Evolutionary conservation across 108 stramenopile genomes (phyloP), one percentile per base, ranked within the genome.

Genomic region (Cyclotella choctawhatcheeana): DNA sequence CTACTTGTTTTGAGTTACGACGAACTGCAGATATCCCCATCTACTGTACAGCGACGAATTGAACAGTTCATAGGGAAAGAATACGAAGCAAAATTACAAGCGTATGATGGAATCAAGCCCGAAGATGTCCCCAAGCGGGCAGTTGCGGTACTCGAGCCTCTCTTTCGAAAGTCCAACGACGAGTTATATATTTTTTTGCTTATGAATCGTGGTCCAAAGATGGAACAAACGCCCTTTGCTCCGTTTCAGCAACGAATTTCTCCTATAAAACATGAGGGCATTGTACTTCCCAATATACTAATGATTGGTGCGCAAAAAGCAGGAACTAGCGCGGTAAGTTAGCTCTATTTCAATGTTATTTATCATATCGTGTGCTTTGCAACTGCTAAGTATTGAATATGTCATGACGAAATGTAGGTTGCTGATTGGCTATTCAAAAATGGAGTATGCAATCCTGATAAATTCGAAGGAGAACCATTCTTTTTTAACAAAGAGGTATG

Each of bases 1-100:
- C 31, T 73, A 13, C 34, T 73, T 3, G 58, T 73, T 30, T 24
- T 73, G 32, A 65, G 25, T 33, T 73, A 73, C 17, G 72, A 66
- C 24, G 72, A 73, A 43, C 35, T 73, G 14, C 21, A 21, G 5
- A 17, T 44, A 17, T 14, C 51, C 20, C 54, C 53, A 30, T 16
- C 31, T 3, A 55, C 35, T 22, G 18, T 54, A 7, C 53, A 65
- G 33, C 18, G 45, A 52, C 20, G 72, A n/a, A 26, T 73, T 43
- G 31, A 65, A 62, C n/a, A 44, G 3, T 73, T 73, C 33, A n/a
- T 58, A 61, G 45, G 35, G 17, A 53, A 17, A 27, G 17, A 52
- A 25, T 24, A 21, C 32, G 37, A 32, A 32, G 18, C 25, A 3
- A 0, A 14, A 44, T 21, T 62, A 53, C 5, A 27, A 12, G 48